Conservation (phyloP, 441 rosid genomes). For the Eruca vesicaria region DNA sequence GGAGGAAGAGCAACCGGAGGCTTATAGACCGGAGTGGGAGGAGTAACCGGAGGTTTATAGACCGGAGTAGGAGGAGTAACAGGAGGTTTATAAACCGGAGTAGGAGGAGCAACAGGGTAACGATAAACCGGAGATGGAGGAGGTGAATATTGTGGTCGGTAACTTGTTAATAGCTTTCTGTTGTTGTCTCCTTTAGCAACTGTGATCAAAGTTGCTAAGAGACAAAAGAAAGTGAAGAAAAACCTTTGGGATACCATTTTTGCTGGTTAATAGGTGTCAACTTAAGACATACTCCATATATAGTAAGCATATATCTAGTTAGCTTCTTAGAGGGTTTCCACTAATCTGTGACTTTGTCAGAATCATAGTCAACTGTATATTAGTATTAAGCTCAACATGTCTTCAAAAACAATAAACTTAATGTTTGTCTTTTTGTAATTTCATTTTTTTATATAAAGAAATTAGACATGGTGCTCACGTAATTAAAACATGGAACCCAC, state of each 20-base stretch:
- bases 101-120: neutral
- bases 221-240: neutral
- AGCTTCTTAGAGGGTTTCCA: too few relatives aligned
- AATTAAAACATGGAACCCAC: conserved; percentile 26
- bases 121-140: conserved; percentile 14
- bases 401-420: too few relatives aligned
- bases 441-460: neutral
- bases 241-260: conserved; percentile 19
- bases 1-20: neutral
- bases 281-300: neutral
- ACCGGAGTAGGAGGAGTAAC: conserved; percentile 11
- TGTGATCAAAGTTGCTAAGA: conserved; percentile 11
- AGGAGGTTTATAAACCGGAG: neutral
- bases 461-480: conserved; percentile 44
- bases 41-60: neutral
- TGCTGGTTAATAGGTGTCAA: neutral
- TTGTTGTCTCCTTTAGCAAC: conserved; percentile 18
- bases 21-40: too few relatives aligned
- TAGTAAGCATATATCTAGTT: neutral
- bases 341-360: neutral
- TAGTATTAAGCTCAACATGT: too few relatives aligned
- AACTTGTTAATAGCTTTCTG: conserved; percentile 20
- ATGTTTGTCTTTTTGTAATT: neutral
- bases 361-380: neutral
- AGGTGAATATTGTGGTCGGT: conserved; percentile 8